Conservation (phyloP, 2,329 filamentous ascomycete genomes). For the Colletotrichum orbiculare region DNA sequence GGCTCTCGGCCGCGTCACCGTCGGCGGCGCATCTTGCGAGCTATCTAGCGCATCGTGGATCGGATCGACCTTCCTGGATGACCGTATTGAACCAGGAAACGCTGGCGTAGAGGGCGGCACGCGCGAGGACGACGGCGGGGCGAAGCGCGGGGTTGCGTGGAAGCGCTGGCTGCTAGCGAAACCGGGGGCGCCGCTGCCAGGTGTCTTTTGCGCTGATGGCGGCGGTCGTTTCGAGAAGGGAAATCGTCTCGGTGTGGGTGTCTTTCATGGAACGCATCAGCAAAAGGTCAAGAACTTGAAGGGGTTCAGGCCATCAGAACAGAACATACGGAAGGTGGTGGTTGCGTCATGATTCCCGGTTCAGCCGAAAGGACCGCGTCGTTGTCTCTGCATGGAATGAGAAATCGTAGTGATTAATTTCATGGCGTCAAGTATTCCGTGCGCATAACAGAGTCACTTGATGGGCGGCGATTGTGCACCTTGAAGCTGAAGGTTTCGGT, state of each 20-base stretch:
- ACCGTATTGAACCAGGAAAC: slow-evolving; percentile 31
- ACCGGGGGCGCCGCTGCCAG: slow-evolving; percentile 35
- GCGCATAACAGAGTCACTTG: background rate
- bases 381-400: slow-evolving; percentile 7
- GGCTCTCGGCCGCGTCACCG: slow-evolving; percentile 9
- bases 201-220: slow-evolving; percentile 46
- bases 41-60: slow-evolving; percentile 31
- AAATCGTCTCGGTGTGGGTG: slow-evolving; percentile 53
- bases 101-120: slow-evolving; percentile 29
- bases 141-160: slow-evolving; percentile 53
- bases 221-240: slow-evolving; percentile 48
- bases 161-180: slow-evolving; percentile 44
- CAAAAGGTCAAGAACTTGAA: background rate
- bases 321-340: slow-evolving; percentile 28
- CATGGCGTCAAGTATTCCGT: slow-evolving; percentile 12
- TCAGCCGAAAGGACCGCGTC: slow-evolving; percentile 32
- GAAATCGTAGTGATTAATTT: background rate
- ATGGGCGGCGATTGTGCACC: too few relatives aligned
- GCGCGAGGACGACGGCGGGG: slow-evolving; percentile 44
- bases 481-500: too few relatives aligned
- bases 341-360: slow-evolving; percentile 30
- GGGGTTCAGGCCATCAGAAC: background rate
- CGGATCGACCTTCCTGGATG: slow-evolving; percentile 40
- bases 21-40: slow-evolving; percentile 3
- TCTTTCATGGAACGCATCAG: slow-evolving; percentile 41